phyloP scores from a whole-genome alignment of 2,329 filamentous ascomycete species.

The Pyrenochaeta sp. region DNA sequence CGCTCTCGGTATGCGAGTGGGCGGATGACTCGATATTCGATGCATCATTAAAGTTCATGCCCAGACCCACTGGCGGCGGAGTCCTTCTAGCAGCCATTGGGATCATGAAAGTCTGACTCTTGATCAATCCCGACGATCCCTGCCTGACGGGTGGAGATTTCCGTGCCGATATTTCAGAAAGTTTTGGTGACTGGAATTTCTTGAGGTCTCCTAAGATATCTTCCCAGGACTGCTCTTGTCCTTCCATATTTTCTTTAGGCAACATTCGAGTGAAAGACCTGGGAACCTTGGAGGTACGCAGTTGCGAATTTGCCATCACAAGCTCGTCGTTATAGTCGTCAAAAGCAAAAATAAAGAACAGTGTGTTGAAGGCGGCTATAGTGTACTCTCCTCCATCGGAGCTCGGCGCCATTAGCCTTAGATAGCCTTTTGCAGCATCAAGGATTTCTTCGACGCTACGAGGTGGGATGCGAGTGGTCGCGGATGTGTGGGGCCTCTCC shows the following conservation, averaged over 20 bases:
- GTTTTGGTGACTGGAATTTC: conserved; percentile 2
- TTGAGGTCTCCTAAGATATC: conserved; percentile 7
- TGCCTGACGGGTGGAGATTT: conserved; percentile 1
- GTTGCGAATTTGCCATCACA: conserved; percentile 11
- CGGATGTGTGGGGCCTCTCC: conserved; percentile 1
- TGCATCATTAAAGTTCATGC: not conserved
- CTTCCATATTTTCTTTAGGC: not conserved
- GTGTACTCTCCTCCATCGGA: conserved; percentile 2
- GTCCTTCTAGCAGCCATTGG: not conserved
- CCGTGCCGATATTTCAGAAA: not conserved
- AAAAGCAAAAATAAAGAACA: conserved; percentile 6
- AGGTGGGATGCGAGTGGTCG: not conserved
- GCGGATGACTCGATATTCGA: not conserved
- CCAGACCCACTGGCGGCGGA: not conserved
- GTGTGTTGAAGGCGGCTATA: conserved; percentile 3
- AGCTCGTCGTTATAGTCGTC: conserved; percentile 18
- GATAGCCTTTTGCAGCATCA: conserved; percentile 4
- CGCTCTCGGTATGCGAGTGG: not conserved
- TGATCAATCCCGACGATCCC: not conserved
- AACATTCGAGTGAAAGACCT: not conserved
- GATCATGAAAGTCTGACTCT: conserved; percentile 1
- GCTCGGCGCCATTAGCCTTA: conserved; percentile 5
- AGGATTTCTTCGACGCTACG: conserved; percentile 11
- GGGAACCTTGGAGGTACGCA: conserved; percentile 10
- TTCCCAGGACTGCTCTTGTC: not conserved